Evolutionary conservation across 192 early-diverging fungal species (phyloP), one percentile per base, ranked within the genome.

Genomic region (Cladochytrium replicatum): DNA sequence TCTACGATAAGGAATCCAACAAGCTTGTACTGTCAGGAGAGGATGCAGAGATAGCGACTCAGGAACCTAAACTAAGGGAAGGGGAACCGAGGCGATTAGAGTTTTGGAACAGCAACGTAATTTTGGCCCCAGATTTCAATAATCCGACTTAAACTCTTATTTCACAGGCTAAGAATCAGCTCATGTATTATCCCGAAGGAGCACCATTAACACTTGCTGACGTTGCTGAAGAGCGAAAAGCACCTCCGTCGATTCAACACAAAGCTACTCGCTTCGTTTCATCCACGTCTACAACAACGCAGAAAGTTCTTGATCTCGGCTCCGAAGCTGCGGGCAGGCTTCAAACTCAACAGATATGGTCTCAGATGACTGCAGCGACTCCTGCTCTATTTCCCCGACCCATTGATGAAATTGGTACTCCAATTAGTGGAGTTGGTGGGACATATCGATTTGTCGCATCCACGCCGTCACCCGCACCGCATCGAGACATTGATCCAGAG

Each of bases 181-280:
- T 89, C n/a, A 87, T 89, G 85, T 86, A 87, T 54, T 60, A 61
- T 43, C 81, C 78, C 0, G 75, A 84, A 24, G 76, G 67, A 8
- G 72, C 42, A 27, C 68, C 54, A 30, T 54, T 48, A 28, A 72
- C 56, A 15, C 48, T 68, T 15, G 57, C 63, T 5, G 64, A 67
- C 32, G 26, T 78, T 31, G 32, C 64, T 17, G 54, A 63, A 4
- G 44, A 60, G 2, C 65, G 83, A 23, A 67, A 56, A 0, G 55
- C 64, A 2, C 76, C 82, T 43, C 83, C 81, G 56, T 60, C 80
- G 32, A 76, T 89, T 30, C 60, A 60, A 8, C 72, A 84, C 58
- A 23, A 39, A 17, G 77, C 82, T 23, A 88, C 86, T 0, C 61
- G 68, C 13, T 74, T 86, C 44, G 62, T 70, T 29, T 48, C 60